Evolutionary conservation across 805 yeast species (phyloP), one percentile per base, ranked within the genome.

Genomic region (Metschnikowia lachancei): DNA sequence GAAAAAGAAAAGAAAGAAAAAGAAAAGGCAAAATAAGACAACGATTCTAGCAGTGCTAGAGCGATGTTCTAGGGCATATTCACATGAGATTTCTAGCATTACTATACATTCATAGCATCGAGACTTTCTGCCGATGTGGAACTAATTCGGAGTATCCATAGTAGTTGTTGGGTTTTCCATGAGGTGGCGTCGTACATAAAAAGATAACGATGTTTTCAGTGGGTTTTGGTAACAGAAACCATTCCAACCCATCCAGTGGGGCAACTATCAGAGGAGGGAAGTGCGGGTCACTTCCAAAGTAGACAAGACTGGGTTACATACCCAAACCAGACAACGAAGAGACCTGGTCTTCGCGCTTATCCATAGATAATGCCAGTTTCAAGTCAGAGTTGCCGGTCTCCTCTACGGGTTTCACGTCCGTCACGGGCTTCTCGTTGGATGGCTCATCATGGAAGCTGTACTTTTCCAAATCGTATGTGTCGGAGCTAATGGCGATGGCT

Each of bases 391-490:
- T 42, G 18, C 39, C 54, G 39, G 41, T 41, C 49, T 36, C 47
- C 43, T 31, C 48, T 20, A 46, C 59, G 11, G 61, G 56, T 40
- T 58, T 62, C 35, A 57, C 59, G 43, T 63, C 63, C 61, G 43
- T 50, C 20, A 40, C 48, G 10, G 46, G 49, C 12, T 51, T 54
- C 29, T 70, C 76, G 8, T 78, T 79, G 5, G 76, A 81, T 5
- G 83, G 82, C 34, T 57, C 64, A 37, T 60, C 50, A 54, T 63
- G 58, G 60, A 70, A 65, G 49, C 60, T 56, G 64, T 62, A 61
- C 16, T 56, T 46, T n/a, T 63, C 60, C 39, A 82, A 63, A 45
- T 77, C 76, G 17, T 81, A 58, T 10, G 67, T 57, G 55, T 81
- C 85, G 61, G 43, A 37, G 37, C 46, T 46, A 38, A 49, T 46